phyloP scores from a whole-genome alignment of 1,284 basidiomycete genomes.

The Uromyces viciae-fabae region DNA sequence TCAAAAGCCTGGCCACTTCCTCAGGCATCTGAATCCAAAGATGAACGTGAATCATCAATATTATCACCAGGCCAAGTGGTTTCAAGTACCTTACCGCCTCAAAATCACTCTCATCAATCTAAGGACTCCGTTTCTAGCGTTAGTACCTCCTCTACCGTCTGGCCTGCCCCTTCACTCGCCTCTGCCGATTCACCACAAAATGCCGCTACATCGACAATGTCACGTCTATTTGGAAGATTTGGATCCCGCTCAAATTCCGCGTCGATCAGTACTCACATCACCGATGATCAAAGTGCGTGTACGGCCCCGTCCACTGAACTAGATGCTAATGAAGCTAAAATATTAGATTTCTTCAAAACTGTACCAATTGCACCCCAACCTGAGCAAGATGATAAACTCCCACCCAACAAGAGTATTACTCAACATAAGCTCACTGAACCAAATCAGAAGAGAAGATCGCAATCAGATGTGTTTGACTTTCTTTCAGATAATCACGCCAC shows the following conservation, averaged over 20 bases:
- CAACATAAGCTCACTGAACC: neutral
- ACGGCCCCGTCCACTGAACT: conserved; percentile 33
- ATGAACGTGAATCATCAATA: neutral
- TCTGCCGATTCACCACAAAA: conserved; percentile 11
- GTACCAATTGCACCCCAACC: conserved; percentile 18
- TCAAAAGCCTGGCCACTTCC: neutral
- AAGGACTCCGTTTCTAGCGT: neutral
- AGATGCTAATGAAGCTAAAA: conserved; percentile 19
- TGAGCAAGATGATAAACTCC: conserved; percentile 24
- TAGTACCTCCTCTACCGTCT: neutral
- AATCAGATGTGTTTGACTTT: conserved; percentile 1
- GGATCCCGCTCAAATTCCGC: conserved; percentile 16
- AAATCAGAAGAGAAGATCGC: neutral
- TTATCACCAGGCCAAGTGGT: neutral
- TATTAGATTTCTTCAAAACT: conserved; percentile 25
- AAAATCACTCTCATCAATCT: neutral
- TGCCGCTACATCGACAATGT: conserved; percentile 22
- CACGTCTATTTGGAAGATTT: conserved; percentile 37
- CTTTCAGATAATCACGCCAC: neutral
- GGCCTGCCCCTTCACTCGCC: conserved; percentile 9
- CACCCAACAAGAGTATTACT: neutral
- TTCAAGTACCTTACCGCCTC: neutral
- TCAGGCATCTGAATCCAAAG: conserved; percentile 16
- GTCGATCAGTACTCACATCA: neutral
- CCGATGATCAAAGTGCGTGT: neutral